Evolutionary conservation across 2,329 filamentous ascomycete species (phyloP).

Genomic region (Penicillium polonicum): DNA sequence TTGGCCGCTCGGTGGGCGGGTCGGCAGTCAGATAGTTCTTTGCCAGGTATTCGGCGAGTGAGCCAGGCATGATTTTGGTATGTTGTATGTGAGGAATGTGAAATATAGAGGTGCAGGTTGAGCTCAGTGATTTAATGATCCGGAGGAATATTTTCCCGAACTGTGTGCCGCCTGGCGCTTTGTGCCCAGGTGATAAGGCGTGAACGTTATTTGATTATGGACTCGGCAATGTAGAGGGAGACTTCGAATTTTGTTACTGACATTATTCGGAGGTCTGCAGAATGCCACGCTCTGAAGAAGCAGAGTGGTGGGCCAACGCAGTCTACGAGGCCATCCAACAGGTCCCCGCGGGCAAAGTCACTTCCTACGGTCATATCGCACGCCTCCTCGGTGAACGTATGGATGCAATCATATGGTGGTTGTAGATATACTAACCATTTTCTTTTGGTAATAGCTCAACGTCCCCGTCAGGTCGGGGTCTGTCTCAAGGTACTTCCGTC

Average conservation of each 20-base stretch:
- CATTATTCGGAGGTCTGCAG: neutral
- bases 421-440: neutral
- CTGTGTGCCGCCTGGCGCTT: constrained; percentile 13
- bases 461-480: constrained; percentile 81
- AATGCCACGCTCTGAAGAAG: constrained; percentile 50
- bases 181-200: neutral
- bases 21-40: constrained; percentile 82
- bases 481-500: constrained; percentile 82
- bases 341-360: constrained; percentile 79
- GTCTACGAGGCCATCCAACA: constrained; percentile 85
- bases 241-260: neutral
- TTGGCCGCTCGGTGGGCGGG: constrained; percentile 47
- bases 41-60: constrained; percentile 80
- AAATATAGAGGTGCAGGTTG: constrained; percentile 5
- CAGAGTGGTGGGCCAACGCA: constrained; percentile 53
- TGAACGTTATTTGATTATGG: neutral
- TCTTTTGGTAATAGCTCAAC: constrained; percentile 53
- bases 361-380: constrained; percentile 77
- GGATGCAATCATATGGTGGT: constrained; percentile 24
- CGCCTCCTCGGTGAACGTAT: constrained; percentile 59
- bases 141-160: constrained; percentile 27
- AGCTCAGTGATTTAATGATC: constrained; percentile 16
- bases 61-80: constrained; percentile 25
- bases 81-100: constrained; percentile 1
- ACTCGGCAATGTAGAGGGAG: neutral